Conservation (phyloP, 768 basidiomycete genomes). For the Suillus alpinus region DNA sequence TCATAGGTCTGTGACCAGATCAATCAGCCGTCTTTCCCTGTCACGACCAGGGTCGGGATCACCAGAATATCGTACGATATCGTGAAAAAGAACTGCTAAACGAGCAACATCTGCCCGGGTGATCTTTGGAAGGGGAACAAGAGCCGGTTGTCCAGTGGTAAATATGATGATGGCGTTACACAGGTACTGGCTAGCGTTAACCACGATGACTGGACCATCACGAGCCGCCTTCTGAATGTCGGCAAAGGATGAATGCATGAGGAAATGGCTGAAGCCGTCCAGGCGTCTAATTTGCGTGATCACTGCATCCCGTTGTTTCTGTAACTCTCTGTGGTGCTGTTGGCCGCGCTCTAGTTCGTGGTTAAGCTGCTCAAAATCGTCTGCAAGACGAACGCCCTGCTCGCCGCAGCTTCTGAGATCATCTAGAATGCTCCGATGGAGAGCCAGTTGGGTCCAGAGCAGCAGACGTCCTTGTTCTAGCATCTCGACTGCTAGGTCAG, state of each 20-base stretch:
- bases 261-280: slow-evolving; percentile 22
- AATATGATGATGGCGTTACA: slow-evolving; percentile 20
- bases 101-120: slow-evolving; percentile 7
- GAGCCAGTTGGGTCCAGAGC: slow-evolving; percentile 23
- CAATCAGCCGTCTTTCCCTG: slow-evolving; percentile 6
- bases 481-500: slow-evolving; percentile 32
- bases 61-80: background rate
- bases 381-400: slow-evolving; percentile 12
- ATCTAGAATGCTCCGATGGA: slow-evolving; percentile 25
- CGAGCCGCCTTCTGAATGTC: slow-evolving; percentile 17
- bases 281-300: slow-evolving; percentile 25
- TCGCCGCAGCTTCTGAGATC: slow-evolving; percentile 14
- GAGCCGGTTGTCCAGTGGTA: slow-evolving; percentile 8
- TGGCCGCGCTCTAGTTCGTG: slow-evolving; percentile 20
- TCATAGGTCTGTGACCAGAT: slow-evolving; percentile 21
- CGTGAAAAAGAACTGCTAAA: background rate
- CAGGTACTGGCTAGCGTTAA: slow-evolving; percentile 25
- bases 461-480: slow-evolving; percentile 30
- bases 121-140: slow-evolving; percentile 11
- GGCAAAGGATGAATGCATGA: slow-evolving; percentile 18
- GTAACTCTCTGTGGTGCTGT: slow-evolving; percentile 17
- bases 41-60: background rate
- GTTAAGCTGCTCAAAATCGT: slow-evolving; percentile 18
- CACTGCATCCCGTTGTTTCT: slow-evolving; percentile 22
- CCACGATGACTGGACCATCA: slow-evolving; percentile 31